These are phyloP conservation scores for Piper betle DNA, from an alignment of 164 flowering plant genomes.

Conservation along the genomic window DNA sequence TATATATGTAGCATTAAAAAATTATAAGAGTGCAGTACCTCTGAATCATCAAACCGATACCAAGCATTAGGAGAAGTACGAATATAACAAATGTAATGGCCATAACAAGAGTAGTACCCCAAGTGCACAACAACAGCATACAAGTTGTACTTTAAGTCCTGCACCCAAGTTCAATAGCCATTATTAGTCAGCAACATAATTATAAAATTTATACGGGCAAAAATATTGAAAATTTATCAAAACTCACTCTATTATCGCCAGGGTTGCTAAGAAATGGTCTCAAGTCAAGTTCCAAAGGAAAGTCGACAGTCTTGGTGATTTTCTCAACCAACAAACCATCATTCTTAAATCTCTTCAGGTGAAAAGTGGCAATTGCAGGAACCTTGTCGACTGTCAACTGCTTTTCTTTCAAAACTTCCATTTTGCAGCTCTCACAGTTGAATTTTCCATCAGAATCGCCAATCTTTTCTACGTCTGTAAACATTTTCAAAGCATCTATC, in stretches of 20 bases:
- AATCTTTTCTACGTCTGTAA: constrained; percentile 68
- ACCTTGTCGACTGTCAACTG: constrained; percentile 52
- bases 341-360: constrained; percentile 81
- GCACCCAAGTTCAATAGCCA: constrained; percentile 14
- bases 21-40: constrained; percentile 29
- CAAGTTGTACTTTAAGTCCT: constrained; percentile 45
- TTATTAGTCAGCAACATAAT: background rate
- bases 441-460: constrained; percentile 53
- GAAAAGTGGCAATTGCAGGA: constrained; percentile 63
- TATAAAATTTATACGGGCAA: background rate
- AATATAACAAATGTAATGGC: constrained; percentile 72
- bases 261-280: constrained; percentile 32
- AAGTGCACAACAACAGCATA: constrained; percentile 78
- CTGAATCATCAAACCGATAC: constrained; percentile 64
- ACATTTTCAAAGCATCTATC: constrained; percentile 52
- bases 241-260: constrained; percentile 34
- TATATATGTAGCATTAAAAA: background rate
- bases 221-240: background rate
- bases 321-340: constrained; percentile 59
- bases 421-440: constrained; percentile 58
- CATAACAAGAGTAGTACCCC: constrained; percentile 44
- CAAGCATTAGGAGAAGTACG: constrained; percentile 59
- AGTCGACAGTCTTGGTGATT: constrained; percentile 49
- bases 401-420: constrained; percentile 55
- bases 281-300: constrained; percentile 70